Evolutionary conservation across 352 stramenopile genomes (phyloP), one percentile per base, ranked within the genome.

Genomic region (Discostella stelligera): DNA sequence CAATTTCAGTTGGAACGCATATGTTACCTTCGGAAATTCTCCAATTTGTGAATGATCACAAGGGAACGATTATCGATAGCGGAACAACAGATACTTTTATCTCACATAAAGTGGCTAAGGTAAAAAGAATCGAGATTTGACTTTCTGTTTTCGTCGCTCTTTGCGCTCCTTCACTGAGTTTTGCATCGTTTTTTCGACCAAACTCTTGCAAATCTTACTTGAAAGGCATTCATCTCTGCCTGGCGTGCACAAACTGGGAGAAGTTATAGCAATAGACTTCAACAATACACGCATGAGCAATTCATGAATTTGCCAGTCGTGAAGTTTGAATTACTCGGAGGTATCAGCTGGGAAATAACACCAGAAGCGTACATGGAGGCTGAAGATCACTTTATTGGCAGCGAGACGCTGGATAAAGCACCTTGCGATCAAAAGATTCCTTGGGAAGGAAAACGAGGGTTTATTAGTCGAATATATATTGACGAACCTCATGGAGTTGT

Each of bases 81-180:
- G 92, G 92, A 14, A 96, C 92, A 21, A 96, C 92, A 14, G 92
- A 96, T 77, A 94, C 90, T 16, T 95, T 92, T 65, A 79, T 96
- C 10, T 82, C 83, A 5, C 27, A 74, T n/a, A 67, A 62, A 30
- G 20, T 84, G 25, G 20, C 61, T 30, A 63, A 64, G 44, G 66
- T 74, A 27, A 49, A 16, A 18, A 60, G 7, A 21, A 48, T n/a
- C 58, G 8, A 39, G 74, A 74, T 39, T 71, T 58, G n/a, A 32
- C n/a, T n/a, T n/a, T n/a, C n/a, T n/a, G n/a, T n/a, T n/a, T n/a
- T n/a, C n/a, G n/a, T n/a, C n/a, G n/a, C n/a, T n/a, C n/a, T n/a
- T n/a, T n/a, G n/a, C n/a, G 71, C 66, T 41, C 66, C 41, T 20
- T 48, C 4, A 58, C 48, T 10, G 83, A 79, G 46, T 74, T 81